Base-by-base conservation (phyloP, 768 basidiomycete species). In the Lanmaoa rubissima region DNA sequence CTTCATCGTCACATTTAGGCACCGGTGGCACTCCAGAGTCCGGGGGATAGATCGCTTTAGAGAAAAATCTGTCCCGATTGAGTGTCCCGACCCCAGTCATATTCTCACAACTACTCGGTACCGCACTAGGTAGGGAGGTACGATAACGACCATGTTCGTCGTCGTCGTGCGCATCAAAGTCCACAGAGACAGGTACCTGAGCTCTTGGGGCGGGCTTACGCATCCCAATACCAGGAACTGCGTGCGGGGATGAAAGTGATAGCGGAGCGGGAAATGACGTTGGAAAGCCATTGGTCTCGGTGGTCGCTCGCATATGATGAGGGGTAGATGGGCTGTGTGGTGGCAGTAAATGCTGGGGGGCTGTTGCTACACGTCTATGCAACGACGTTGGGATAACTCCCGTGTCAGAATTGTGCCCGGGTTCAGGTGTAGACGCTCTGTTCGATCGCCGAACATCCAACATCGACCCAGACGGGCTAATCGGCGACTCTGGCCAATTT, bases 11-110 rank as follows among this genome's bases (percentile, higher is more conserved):
- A 42, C 39, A 40, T 35, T 62, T 61, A 34, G 44, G 48, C 41
- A 53, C 61, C 44, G 51, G 42, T 14, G 32, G 17, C 11, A 58
- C 61, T 34, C 60, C 58, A 46, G 55, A 44, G 28, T 53, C 58
- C 9, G 49, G 36, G 35, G 63, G 44, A 57, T 59, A 50, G 36
- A 14, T 34, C n/a, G 41, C 34, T 58, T 63, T 73, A 28, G 71
- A 60, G 34, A 60, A 26, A 47, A 71, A 64, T 59, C 57, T 64
- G 48, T 54, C 59, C 28, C 72, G 69, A 57, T 61, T 62, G 36
- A 65, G 66, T 7, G 77, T 72, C 32, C 87, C 87, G 31, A 89
- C 61, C 13, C 87, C 87, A 13, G 86, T 88, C 83, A 88, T 85
- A 61, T 88, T 79, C 56, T 82, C 80, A 35, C 71, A 77, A 44